These are phyloP conservation scores for Coccomyxa subellipsoidea DNA, from an alignment of 163 green algal species.

Conservation along the genomic window DNA sequence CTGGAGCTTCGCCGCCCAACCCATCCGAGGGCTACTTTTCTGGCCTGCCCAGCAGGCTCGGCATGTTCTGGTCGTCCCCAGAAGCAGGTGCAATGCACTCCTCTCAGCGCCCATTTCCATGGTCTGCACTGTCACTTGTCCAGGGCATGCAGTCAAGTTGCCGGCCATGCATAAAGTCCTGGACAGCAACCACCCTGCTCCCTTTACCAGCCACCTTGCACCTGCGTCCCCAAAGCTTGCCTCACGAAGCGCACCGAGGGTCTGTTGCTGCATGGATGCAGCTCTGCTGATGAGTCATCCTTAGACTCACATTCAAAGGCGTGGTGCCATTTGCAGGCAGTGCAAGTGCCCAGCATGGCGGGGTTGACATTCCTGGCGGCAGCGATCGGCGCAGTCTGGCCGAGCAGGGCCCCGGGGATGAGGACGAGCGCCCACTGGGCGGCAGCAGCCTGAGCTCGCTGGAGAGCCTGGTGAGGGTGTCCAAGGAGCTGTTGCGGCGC, in stretches of 20 bases:
- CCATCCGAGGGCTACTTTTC: background rate
- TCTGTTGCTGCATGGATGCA: no score
- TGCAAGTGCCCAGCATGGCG: no score
- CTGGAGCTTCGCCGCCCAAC: background rate
- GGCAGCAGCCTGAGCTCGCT: background rate
- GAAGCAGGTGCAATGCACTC: background rate
- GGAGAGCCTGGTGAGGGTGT: conserved; percentile 7
- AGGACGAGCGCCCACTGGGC: background rate
- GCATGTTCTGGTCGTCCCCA: background rate
- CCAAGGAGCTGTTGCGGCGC: background rate
- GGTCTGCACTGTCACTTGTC: background rate
- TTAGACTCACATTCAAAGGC: no score
- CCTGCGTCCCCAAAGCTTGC: no score
- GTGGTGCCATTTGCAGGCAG: no score
- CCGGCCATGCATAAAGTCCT: background rate
- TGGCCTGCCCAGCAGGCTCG: background rate
- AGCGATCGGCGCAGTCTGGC: background rate
- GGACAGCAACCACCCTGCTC: no score
- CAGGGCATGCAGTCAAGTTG: background rate
- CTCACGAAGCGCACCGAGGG: no score
- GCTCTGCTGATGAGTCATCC: no score
- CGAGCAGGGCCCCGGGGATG: background rate
- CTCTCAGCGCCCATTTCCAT: background rate
- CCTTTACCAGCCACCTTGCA: no score
- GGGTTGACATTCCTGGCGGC: background rate